Percentiles rank a stretch among this genome's conserved stretches.
Evolutionary conservation across 371 early-diverging fungal genomes (phyloP).

Genomic region (Apophysomyces ossiformis): DNA sequence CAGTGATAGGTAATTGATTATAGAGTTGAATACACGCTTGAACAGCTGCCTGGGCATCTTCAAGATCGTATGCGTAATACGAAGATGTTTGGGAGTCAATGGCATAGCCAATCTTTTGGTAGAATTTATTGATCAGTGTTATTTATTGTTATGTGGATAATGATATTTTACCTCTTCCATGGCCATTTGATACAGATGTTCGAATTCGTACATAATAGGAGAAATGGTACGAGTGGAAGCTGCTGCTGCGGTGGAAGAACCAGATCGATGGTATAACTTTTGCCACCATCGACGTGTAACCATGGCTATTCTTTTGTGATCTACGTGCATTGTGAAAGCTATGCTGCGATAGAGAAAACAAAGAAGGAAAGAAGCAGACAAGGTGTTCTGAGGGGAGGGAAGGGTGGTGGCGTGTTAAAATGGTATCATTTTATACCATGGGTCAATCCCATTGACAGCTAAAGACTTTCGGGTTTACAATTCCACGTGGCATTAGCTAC

Average conservation of each 20-base stretch:
- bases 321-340: not conserved
- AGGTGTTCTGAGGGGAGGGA: not conserved
- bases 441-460: not conserved
- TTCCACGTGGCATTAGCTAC: not conserved
- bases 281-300: conserved; percentile 2
- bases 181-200: conserved; percentile 20
- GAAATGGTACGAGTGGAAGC: not conserved
- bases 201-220: conserved; percentile 15
- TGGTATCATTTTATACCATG: conserved; percentile 1
- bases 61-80: conserved; percentile 30
- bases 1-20: conserved; percentile 19
- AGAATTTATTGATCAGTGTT: not conserved
- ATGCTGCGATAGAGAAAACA: not conserved
- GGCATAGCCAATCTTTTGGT: conserved; percentile 27
- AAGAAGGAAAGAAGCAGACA: not conserved
- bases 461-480: not conserved
- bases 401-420: not conserved
- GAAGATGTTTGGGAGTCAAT: conserved; percentile 35
- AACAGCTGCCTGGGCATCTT: conserved; percentile 22
- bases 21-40: conserved; percentile 20
- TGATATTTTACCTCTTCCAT: conserved; percentile 27
- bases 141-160: not conserved
- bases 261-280: not conserved
- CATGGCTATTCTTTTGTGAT: not conserved
- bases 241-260: not conserved